Base-by-base conservation (phyloP, 345 rosid genomes). In the Dipteronia sinensis region DNA sequence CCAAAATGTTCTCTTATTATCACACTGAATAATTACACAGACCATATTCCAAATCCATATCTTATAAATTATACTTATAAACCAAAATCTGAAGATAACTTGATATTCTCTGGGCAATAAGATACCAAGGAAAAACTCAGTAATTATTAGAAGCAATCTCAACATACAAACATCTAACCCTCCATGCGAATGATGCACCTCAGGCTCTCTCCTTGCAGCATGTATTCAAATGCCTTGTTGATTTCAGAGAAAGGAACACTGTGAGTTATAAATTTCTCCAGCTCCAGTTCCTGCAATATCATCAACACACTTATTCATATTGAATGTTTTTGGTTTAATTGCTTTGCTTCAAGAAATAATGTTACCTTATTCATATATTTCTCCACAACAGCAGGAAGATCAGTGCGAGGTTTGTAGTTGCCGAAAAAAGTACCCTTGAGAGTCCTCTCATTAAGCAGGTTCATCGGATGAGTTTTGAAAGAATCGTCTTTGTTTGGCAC, bases 351-450 rank as follows among this genome's bases (percentile, higher is more conserved):
- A 38, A 44, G 17, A 1, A 42, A 17, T 12, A 15, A 11, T 16
- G 64, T 62, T 79, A 88, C 90, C 87, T 88, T 88, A 81, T 85
- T 91, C 92, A 89, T 84, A 75, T 91, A 91, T 69, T 72, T 85
- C 47, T 91, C 90, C 9, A 91, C 93, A 11, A 89, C 90, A 10
- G 84, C 75, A 19, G 95, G 95, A 77, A 91, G 84, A 53, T 91
- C 90, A 19, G 88, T 72, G 53, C 88, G 88, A 17, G 95, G 90
- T 76, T 91, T 91, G 86, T 86, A 89, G 79, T 89, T 91, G 22
- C 93, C 93, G 0, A 87, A 89, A 84, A 89, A 87, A 51, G 95
- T 88, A 15, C 93, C 95, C 79, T 88, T 89, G 0, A 91, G 90
- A 12, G 93, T 91, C 77, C 88, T 91, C 82, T 88, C 95, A 65